Evolutionary conservation across 1,284 basidiomycete genomes (phyloP), one percentile per base, ranked within the genome.

Genomic region (Irpex rosettiformis): DNA sequence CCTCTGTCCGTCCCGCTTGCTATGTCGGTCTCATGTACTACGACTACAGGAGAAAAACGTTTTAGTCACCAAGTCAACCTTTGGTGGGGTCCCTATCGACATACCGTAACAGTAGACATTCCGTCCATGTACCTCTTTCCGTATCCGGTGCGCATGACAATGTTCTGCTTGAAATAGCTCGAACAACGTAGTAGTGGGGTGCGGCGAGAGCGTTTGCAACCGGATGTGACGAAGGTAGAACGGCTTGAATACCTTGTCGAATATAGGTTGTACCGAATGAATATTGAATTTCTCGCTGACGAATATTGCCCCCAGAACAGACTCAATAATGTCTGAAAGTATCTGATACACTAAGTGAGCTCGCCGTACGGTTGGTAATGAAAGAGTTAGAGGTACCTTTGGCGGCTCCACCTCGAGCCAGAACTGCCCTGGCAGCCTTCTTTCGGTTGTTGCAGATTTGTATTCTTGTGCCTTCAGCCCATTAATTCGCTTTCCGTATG

Each of bases 361-460:
- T 29, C 40, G 18, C 18, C 21, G 43, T n/a, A 52, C 24, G 52
- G 42, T n/a, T 27, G 49, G 55, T 29, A 18, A 27, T 28, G 53
- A 24, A 43, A 43, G 10, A 16, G 29, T 29, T 8, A 37, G 16
- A 11, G 10, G 10, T 16, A 87, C 91, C 78, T 93, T 93, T 0
- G 91, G 91, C 42, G 88, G 80, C 52, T 89, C 83, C 29, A 88
- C 69, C 28, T 86, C 85, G 8, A 83, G 73, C 91, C 91, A 94
- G 70, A 88, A 91, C 66, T 91, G 89, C 2, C 84, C 82, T 8
- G 80, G 79, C 28, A 70, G 61, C 58, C 83, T 71, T 7, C 72
- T 72, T 68, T 89, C 88, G 52, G 66, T 57, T 16, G 65, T 67
- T 0, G 81, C 83, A 37, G 73, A 62, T 43, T 70, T 66, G 61